Percentiles rank a stretch among this genome's conserved stretches.
Evolutionary conservation across 2,329 filamentous ascomycete species (phyloP).

Genomic region (Alternaria ventricosa): DNA sequence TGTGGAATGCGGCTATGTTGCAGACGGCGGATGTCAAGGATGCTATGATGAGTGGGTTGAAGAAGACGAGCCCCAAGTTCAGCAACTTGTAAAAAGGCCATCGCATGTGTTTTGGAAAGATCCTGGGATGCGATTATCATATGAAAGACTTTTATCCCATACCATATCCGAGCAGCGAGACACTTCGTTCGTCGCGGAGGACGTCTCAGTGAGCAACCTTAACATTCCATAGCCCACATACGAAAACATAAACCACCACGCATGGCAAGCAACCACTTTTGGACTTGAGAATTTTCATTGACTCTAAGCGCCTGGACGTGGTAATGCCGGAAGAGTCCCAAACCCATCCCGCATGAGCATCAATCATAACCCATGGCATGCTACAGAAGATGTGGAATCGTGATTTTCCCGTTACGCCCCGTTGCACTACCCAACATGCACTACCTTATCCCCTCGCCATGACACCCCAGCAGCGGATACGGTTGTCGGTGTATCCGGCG

Average conservation of each 20-base stretch:
- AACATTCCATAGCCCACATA: background rate
- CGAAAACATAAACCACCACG: constrained; percentile 4
- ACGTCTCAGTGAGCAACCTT: background rate
- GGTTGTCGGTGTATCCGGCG: constrained; percentile 99
- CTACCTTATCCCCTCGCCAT: constrained; percentile 50
- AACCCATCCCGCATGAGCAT: constrained; percentile 45
- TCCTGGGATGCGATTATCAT: background rate
- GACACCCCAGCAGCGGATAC: constrained; percentile 58
- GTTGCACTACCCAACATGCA: constrained; percentile 30
- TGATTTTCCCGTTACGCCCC: constrained; percentile 45
- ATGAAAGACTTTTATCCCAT: background rate
- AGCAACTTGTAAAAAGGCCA: constrained; percentile 70
- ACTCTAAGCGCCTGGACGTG: constrained; percentile 53
- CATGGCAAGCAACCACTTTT: constrained; percentile 18
- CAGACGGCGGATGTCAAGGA: constrained; percentile 79
- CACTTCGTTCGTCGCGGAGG: constrained; percentile 62
- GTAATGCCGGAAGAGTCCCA: constrained; percentile 48
- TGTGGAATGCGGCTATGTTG: constrained; percentile 86
- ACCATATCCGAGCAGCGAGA: constrained; percentile 45
- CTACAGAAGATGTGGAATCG: constrained; percentile 49
- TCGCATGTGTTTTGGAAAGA: background rate
- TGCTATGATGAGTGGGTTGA: constrained; percentile 76
- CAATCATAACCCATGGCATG: constrained; percentile 48
- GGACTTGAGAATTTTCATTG: constrained; percentile 53
- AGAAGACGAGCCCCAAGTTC: constrained; percentile 82